Evolutionary conservation across 495 filamentous ascomycete genomes (phyloP).

Genomic region (Penicillium antarcticum): DNA sequence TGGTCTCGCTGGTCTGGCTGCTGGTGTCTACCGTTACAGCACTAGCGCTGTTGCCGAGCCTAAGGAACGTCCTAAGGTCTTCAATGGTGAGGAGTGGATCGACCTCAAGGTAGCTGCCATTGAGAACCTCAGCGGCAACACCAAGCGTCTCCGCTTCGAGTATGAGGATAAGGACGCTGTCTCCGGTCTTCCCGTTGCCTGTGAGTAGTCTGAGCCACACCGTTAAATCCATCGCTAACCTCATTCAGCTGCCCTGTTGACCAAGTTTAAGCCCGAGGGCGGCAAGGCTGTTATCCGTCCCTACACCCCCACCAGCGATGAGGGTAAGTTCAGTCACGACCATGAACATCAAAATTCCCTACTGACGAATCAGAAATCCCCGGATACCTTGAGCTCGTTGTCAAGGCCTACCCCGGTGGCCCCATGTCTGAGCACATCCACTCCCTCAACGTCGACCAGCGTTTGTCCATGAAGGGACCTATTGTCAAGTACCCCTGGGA

Average conservation of each 20-base stretch:
- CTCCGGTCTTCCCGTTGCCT: conserved; percentile 75
- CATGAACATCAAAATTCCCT: not conserved
- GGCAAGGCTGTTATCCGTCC: conserved; percentile 82
- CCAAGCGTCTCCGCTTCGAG: conserved; percentile 80
- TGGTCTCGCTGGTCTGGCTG: conserved; percentile 39
- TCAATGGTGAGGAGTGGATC: conserved; percentile 85
- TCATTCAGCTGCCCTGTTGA: conserved; percentile 66
- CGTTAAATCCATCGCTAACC: not conserved
- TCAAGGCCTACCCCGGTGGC: conserved; percentile 87
- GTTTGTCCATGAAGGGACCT: conserved; percentile 88
- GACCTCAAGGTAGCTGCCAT: conserved; percentile 75
- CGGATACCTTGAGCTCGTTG: conserved; percentile 82
- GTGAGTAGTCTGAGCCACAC: conserved; percentile 29
- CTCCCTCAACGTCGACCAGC: conserved; percentile 72
- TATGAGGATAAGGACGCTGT: conserved; percentile 81
- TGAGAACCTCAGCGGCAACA: conserved; percentile 80
- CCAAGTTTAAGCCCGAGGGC: conserved; percentile 76
- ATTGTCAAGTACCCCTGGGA: conserved; percentile 91
- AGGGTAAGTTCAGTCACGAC: conserved; percentile 50
- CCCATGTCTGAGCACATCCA: conserved; percentile 90
- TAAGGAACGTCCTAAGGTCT: conserved; percentile 47
- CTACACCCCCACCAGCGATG: conserved; percentile 88
- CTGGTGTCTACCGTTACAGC: conserved; percentile 44
- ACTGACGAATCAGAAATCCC: conserved; percentile 48
- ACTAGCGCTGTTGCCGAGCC: conserved; percentile 31